A percentile compares a stretch with the other conserved stretches of the same genome.
These are phyloP conservation scores for Hemerocallis citrina DNA, from an alignment of 106 monocot species.

Conservation along the genomic window DNA sequence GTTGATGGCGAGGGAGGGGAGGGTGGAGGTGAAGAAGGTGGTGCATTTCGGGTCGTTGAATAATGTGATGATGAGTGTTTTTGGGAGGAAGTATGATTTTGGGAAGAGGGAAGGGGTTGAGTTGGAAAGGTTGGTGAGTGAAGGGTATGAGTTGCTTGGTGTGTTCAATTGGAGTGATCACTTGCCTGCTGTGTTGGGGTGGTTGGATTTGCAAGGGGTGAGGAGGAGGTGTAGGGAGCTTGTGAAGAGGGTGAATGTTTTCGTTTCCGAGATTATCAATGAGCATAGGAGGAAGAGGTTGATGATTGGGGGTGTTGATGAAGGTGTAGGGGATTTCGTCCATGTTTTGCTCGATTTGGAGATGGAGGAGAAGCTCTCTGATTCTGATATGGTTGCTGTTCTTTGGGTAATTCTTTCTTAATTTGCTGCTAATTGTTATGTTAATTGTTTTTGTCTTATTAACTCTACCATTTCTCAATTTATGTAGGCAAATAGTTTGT, in stretches of 20 bases:
- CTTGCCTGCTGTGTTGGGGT: slow-evolving; percentile 10
- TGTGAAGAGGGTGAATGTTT: slow-evolving; percentile 7
- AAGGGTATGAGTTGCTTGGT: slow-evolving; percentile 25
- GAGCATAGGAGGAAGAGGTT: slow-evolving; percentile 18
- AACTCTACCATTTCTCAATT: too few species aligned
- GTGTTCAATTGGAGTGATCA: slow-evolving; percentile 23
- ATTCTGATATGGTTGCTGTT: slow-evolving; percentile 31
- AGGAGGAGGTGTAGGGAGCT: slow-evolving; percentile 13
- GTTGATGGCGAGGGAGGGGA: slow-evolving; percentile 4
- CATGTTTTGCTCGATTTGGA: slow-evolving; percentile 21
- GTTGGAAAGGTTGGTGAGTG: slow-evolving; percentile 17
- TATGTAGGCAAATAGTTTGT: too few species aligned
- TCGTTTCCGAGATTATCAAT: slow-evolving; percentile 11
- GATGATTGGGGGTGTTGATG: not conserved
- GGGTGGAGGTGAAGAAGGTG: slow-evolving; percentile 10
- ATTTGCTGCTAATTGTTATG: too few species aligned
- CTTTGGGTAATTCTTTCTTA: slow-evolving; percentile 11
- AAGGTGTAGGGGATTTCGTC: slow-evolving; percentile 10
- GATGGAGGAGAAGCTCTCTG: slow-evolving; percentile 19
- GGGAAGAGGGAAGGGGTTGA: slow-evolving; percentile 11
- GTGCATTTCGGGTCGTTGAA: slow-evolving; percentile 27
- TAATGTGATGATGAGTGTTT: slow-evolving; percentile 24
- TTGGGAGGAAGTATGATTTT: slow-evolving; percentile 18
- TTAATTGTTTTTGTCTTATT: too few species aligned
- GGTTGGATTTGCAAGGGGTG: slow-evolving; percentile 20